Evolutionary conservation across 441 rosid genomes (phyloP), one percentile per base, ranked within the genome.

Genomic region (Geranium incanum): DNA sequence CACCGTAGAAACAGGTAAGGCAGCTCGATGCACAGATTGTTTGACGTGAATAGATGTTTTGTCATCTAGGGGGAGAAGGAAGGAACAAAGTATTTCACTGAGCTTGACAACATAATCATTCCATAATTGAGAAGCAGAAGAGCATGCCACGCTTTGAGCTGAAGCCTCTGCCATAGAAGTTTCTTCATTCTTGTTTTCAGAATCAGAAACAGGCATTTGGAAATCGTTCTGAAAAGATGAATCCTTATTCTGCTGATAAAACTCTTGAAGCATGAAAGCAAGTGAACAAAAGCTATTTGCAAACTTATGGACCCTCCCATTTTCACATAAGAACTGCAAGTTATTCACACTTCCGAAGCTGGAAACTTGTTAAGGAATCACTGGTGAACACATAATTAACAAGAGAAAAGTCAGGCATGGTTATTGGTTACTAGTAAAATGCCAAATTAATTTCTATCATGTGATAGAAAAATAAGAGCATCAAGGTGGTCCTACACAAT

Each of bases 251-350:
- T 77, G 83, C 79, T 72, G 85, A 79, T 78, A 73, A 78, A 76
- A 79, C 73, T 88, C 93, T 80, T 84, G 87, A 74, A 90, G 77
- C 85, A 86, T 68, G 76, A 88, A 88, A 72, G 86, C 86, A 79
- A 82, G 88, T 28, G 93, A 86, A 78, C 96, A 90, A 74, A 85
- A 90, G 86, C 96, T 86, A 77, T 90, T 90, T 43, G 96, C 91
- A 78, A 90, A 87, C 82, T 90, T 90, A 60, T 90, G 90, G 71
- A 86, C 86, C 79, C 96, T 84, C 75, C 96, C 96, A 72, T 87
- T 87, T 76, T 90, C 96, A 72, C 87, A 90, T 60, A 90, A 86
- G 78, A 88, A 90, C 78, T 86, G 96, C 86, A 90, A 75, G 81
- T 85, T 90, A 84, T 81, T 87, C 84, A 88, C 73, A 77, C 88